Base-by-base conservation (phyloP, 148 eudicot genomes). In the Oxyria digyna region DNA sequence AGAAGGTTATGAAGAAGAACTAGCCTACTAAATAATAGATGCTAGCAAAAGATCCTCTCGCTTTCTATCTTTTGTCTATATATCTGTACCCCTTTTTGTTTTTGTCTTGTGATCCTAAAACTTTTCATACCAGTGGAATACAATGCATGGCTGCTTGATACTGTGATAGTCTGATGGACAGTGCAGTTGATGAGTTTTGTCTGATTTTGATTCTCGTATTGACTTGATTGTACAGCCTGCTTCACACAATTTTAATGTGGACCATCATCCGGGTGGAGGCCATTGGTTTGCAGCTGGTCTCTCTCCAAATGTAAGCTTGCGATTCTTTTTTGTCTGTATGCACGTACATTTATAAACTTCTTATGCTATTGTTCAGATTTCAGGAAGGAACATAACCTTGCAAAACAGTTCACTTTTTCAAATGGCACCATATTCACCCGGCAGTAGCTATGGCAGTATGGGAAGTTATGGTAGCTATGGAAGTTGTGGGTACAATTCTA, bases 221-320 rank as follows among this genome's bases (percentile, higher is more conserved):
- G 2, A 17, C 49, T 48, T 12, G 50, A 48, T 65, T 71, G 72
- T 27, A 42, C 71, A 95, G 99, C 89, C 85, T 15, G 96, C 87
- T 71, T 73, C 85, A 67, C 97, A 85, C 57, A 95, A 84, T 48
- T 78, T 84, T 69, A 91, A 78, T 84, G 97, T 95, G 73, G 91
- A 91, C 76, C 99, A 91, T 78, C 87, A 95, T 79, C 99, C 99
- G 27, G 96, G 96, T 74, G 99, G 96, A 75, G 99, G 99, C 69
- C 93, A 91, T 77, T 95, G 99, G 99, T 91, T 95, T 79, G 93
- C 96, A 69, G 97, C 99, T 55, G 97, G 99, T 67, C 96, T 95
- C 71, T 95, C 99, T 78, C 97, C 97, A 72, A 91, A 95, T 79
- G 99, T 95, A 71, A 91, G 97, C 66, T 55, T 74, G 29, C 78